These are phyloP conservation scores for Angomonas ambiguus DNA, from an alignment of 208 protist species.

Conservation along the genomic window DNA sequence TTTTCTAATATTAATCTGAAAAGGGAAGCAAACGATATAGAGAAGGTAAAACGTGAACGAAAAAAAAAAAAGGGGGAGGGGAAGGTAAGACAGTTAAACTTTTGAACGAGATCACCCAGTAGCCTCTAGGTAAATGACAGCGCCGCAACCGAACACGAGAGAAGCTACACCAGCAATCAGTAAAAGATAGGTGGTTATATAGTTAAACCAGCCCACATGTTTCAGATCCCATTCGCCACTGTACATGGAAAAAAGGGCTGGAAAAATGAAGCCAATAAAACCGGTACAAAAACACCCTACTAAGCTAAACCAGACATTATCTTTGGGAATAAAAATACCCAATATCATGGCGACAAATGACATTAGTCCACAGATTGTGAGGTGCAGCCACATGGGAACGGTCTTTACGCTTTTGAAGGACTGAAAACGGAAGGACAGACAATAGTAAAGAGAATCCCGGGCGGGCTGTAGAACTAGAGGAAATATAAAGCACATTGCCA, in stretches of 20 bases:
- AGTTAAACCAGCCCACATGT: constrained; percentile 50
- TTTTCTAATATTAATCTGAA: background rate
- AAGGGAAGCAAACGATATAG: background rate
- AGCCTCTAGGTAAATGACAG: constrained; percentile 17
- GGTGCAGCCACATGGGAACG: constrained; percentile 15
- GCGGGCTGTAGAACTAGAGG: constrained; percentile 15
- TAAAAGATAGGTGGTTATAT: constrained; percentile 59
- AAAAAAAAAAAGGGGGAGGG: background rate
- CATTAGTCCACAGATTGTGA: constrained; percentile 8
- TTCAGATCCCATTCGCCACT: background rate
- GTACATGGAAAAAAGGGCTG: constrained; percentile 10
- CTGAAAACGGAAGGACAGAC: constrained; percentile 12
- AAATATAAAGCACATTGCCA: constrained; percentile 15
- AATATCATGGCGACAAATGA: constrained; percentile 19
- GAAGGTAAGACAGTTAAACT: background rate
- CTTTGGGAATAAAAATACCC: constrained; percentile 28
- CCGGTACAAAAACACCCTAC: constrained; percentile 28
- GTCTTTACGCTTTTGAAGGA: constrained; percentile 7
- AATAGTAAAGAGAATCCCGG: constrained; percentile 18
- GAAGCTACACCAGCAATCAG: constrained; percentile 59
- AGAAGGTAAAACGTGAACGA: background rate
- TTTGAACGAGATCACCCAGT: constrained; percentile 4
- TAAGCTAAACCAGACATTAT: constrained; percentile 35
- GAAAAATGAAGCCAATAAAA: constrained; percentile 15
- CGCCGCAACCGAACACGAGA: constrained; percentile 17